These are phyloP conservation scores for Pseudisothecium myosuroides DNA, from an alignment of 225 moss, liverwort and hornwort species.

Conservation along the genomic window DNA sequence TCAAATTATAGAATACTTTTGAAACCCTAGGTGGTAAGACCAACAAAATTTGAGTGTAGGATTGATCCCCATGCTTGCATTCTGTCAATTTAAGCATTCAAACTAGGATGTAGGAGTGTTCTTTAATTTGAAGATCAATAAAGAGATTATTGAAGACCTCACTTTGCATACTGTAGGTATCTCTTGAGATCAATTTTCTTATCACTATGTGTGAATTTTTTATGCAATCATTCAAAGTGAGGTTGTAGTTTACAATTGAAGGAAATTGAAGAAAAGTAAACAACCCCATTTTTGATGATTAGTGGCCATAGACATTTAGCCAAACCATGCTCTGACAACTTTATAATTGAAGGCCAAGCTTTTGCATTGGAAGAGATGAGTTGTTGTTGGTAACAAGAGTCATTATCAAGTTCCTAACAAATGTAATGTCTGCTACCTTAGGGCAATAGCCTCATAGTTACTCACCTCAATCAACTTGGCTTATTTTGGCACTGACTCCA, in stretches of 20 bases:
- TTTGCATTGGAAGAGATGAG: background rate
- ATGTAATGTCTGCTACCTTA: too few species aligned
- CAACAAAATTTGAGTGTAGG: background rate
- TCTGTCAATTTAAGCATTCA: background rate
- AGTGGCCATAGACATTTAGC: background rate
- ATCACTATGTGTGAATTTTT: background rate
- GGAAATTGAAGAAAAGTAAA: background rate
- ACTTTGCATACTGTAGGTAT: rapidly evolving
- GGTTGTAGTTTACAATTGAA: background rate
- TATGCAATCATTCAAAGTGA: background rate
- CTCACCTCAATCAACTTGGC: background rate
- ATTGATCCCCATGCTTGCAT: background rate
- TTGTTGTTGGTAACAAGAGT: background rate
- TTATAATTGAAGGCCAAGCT: background rate
- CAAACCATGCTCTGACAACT: background rate
- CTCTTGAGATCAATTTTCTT: background rate
- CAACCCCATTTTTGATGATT: background rate
- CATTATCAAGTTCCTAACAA: background rate
- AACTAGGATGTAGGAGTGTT: too few species aligned
- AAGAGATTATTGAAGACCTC: background rate
- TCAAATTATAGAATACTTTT: background rate
- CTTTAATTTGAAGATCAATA: background rate
- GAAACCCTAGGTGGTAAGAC: background rate
- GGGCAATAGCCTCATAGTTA: background rate
- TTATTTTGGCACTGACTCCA: background rate